phyloP scores from a whole-genome alignment of 2,329 filamentous ascomycete genomes.

The Trichoderma sp. region DNA sequence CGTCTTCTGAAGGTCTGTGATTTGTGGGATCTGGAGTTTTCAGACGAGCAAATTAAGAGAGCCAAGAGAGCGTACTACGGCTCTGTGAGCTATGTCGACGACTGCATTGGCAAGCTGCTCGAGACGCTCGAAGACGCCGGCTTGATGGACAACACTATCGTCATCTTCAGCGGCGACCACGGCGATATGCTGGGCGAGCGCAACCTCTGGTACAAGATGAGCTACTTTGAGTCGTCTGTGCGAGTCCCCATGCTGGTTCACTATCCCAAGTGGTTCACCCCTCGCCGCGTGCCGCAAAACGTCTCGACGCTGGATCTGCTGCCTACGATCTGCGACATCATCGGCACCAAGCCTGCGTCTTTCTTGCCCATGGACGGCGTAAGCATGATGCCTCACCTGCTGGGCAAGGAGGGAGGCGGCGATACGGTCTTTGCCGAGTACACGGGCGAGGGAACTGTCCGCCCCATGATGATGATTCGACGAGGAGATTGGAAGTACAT shows the following conservation, averaged over 20 bases:
- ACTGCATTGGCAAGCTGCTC: conserved; percentile 83
- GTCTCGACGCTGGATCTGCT: conserved; percentile 91
- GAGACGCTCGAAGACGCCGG: conserved; percentile 76
- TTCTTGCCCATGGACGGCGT: conserved; percentile 83
- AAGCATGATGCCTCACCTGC: conserved; percentile 77
- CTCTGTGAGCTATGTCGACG: conserved; percentile 90
- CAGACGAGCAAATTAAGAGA: conserved; percentile 80
- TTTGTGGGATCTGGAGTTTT: conserved; percentile 80
- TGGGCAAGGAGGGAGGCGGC: conserved; percentile 65
- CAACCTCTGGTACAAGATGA: conserved; percentile 97
- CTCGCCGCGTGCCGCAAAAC: conserved; percentile 76
- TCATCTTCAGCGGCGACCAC: conserved; percentile 92
- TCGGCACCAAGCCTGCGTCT: conserved; percentile 67
- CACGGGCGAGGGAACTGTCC: conserved; percentile 87
- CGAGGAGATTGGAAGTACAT: conserved; percentile 90
- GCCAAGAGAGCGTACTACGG: conserved; percentile 90
- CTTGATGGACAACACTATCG: conserved; percentile 80
- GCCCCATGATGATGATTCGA: conserved; percentile 91
- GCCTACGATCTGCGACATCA: conserved; percentile 83
- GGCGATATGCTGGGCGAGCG: conserved; percentile 96
- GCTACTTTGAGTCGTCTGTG: conserved; percentile 88
- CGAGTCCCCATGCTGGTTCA: conserved; percentile 86
- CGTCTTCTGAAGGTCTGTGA: conserved; percentile 85
- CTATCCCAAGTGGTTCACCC: conserved; percentile 72
- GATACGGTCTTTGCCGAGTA: conserved; percentile 96